These are phyloP conservation scores for Schizosaccharomyces cryophilus DNA, from an alignment of 805 yeast species.

Conservation along the genomic window DNA sequence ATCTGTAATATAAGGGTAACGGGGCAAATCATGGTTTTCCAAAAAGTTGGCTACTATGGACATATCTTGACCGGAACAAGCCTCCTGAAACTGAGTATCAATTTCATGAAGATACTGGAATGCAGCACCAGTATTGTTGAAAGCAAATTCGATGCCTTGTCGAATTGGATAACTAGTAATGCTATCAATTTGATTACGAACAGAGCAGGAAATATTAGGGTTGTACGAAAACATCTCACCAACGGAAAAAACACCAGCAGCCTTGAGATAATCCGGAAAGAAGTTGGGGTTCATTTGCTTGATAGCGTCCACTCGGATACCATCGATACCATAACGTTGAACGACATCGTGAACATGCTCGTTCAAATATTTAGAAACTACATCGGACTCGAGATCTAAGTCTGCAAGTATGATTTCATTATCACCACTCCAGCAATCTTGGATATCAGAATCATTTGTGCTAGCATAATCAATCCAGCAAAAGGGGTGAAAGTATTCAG, in stretches of 20 bases:
- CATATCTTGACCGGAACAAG: neutral
- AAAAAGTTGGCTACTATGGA: neutral
- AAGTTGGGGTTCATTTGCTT: conserved; percentile 1
- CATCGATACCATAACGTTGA: conserved; percentile 3
- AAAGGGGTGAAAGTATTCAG: conserved; percentile 1
- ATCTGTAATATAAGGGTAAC: conserved; percentile 1
- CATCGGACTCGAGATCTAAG: neutral
- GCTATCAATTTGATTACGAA: conserved; percentile 3
- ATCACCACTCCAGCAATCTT: conserved; percentile 4
- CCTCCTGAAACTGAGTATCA: neutral
- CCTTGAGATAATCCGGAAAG: neutral
- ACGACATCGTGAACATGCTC: conserved; percentile 1
- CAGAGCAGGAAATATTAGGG: neutral
- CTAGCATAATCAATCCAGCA: conserved; percentile 1
- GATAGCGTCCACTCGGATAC: conserved; percentile 4
- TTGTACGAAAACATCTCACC: conserved; percentile 2
- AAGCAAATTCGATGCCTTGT: neutral
- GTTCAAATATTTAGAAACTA: neutral
- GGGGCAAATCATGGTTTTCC: conserved; percentile 5
- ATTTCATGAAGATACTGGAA: neutral
- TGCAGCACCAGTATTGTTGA: neutral
- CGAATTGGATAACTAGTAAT: conserved; percentile 4
- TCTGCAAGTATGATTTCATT: conserved; percentile 3
- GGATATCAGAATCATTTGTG: neutral
- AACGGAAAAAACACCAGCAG: conserved; percentile 2